Evolutionary conservation across 306 rosid species (phyloP), one percentile per base, ranked within the genome.

Genomic region (Malus sylvestris): DNA sequence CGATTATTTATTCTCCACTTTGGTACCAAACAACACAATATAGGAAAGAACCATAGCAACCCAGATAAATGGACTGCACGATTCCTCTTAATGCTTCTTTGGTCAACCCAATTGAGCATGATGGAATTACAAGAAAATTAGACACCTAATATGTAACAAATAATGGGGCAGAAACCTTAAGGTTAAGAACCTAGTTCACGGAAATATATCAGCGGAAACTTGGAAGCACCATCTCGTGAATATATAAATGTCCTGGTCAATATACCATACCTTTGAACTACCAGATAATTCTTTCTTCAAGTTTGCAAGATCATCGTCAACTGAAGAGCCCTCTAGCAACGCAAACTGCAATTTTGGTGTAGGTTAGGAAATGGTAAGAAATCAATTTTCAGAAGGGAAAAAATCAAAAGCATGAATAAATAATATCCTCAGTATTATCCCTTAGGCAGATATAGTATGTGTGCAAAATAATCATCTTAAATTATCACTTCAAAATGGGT

Each of bases 231-330:
- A 38, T 68, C 2, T 30, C 12, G 40, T 15, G 20, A 62, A 29
- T 9, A 30, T 44, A 42, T 67, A 40, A 5, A 10, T 70, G 29
- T 44, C 65, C 64, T 42, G 29, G 60, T 35, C 25, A 8, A 53
- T 6, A 60, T 67, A 19, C 52, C 71, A 35, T 78, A 93, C 98
- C 96, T 87, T 91, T 77, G 91, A 78, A 83, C 86, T 76, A 66
- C 91, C 92, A 46, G 98, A 83, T 65, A 93, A 68, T 73, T 91
- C 91, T 75, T 72, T 87, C 79, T 82, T 85, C 87, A 83, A 81
- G 79, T 61, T 38, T 45, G 82, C 81, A n/a, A 87, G 76, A 79
- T 82, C 91, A 71, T 83, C 85, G 4, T 93, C 98, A 69, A 93
- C 97, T 1, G 97, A 93, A 49, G 98, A 84, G 76, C 93, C 75